Base-by-base conservation (phyloP, 345 rosid genomes). In the Limnanthes douglasii region DNA sequence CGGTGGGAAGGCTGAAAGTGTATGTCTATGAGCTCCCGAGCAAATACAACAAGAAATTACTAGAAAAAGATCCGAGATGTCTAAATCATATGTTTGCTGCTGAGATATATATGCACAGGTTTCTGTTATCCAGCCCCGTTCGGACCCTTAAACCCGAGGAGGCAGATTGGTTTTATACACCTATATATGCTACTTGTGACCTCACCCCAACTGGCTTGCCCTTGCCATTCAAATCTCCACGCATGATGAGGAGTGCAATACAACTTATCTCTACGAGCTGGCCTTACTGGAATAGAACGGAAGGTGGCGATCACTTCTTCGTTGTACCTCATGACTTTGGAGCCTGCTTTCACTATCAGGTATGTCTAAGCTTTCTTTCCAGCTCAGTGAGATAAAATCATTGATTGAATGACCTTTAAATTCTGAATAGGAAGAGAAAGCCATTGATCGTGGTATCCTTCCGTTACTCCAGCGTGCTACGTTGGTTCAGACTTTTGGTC, bases 71-170 rank as follows among this genome's bases (percentile, higher is more conserved):
- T n/a, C 79, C 93, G 11, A 66, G 97, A 64, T 88, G 97, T 53
- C 78, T 88, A 35, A 65, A 72, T 8, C 93, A 88, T 56, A 88
- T 88, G 97, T 88, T 88, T 64, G 97, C 97, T 31, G 95, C 95
- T 0, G 95, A 83, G 70, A 76, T 83, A 26, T 88, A 45, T 35
- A 83, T 83, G 95, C 97, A 88, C 39, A 64, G 93, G 39, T 83
- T 88, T 53, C 84, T 88, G 11, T 53, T 88, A 37, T 74, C 97
- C 3, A 88, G 95, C 18, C 69, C 90, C n/a, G 93, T 88, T 34
- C 70, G 93, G 24, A 79, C 97, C 5, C 76, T 59, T 26, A 76
- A 79, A 47, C 95, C 95, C 0, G 77, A 79, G 16, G 95, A 83
- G 49, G 97, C 97, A 10, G 97, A 88, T 59, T 83, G 97, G 97